Conservation (phyloP, 1,284 basidiomycete genomes). For the Naganishia liquefaciens region DNA sequence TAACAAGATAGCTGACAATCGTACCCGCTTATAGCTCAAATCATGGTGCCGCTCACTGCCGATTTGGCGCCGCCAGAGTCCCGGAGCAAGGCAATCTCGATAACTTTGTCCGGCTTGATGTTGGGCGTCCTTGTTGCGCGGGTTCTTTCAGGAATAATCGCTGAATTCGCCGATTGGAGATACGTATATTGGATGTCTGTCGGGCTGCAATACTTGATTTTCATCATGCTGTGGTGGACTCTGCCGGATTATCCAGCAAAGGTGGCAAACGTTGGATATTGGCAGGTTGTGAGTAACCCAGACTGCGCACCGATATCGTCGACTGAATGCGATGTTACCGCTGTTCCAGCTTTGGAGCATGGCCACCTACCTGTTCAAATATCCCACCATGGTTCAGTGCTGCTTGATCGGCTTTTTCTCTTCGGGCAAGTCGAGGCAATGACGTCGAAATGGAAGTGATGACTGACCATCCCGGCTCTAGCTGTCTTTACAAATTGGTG, state of each 20-base stretch:
- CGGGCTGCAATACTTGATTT: slow-evolving; percentile 58
- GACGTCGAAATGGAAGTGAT: no score
- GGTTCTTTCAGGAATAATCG: slow-evolving; percentile 65
- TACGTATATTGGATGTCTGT: slow-evolving; percentile 68
- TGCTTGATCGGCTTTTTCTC: slow-evolving; percentile 62
- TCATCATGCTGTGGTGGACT: slow-evolving; percentile 60
- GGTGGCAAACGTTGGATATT: slow-evolving; percentile 60
- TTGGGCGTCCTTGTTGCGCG: slow-evolving; percentile 70
- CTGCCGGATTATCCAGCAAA: slow-evolving; percentile 73
- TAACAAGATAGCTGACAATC: not conserved
- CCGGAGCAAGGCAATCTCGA: slow-evolving; percentile 65
- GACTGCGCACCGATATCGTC: not conserved
- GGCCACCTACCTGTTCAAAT: slow-evolving; percentile 67
- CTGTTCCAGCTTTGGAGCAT: slow-evolving; percentile 60
- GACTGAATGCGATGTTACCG: not conserved
- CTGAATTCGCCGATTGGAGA: slow-evolving; percentile 63
- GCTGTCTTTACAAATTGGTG: slow-evolving; percentile 43
- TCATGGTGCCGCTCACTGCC: slow-evolving; percentile 65
- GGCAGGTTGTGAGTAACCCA: slow-evolving; percentile 54
- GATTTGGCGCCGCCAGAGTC: slow-evolving; percentile 66
- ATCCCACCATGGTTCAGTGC: slow-evolving; percentile 67
- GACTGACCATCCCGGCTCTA: slow-evolving; percentile 12
- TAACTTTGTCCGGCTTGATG: slow-evolving; percentile 67
- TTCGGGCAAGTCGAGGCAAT: slow-evolving; percentile 49
- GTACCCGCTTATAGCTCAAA: slow-evolving; percentile 43